Base-by-base conservation (phyloP, 306 rosid species). In the Neltuma alba region DNA sequence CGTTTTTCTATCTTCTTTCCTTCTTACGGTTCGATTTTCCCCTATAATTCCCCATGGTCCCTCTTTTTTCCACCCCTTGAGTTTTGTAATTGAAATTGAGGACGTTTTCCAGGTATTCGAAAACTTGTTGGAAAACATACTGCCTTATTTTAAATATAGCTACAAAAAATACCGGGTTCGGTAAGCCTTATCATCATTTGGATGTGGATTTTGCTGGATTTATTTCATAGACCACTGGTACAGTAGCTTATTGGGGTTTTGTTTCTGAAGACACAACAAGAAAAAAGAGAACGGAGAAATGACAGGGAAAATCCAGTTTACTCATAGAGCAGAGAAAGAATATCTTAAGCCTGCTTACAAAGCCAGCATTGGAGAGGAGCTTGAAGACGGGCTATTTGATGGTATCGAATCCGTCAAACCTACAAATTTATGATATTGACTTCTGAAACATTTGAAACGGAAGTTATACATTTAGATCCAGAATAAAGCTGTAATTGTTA, bases 341-440 rank as follows among this genome's bases (percentile, higher is more conserved):
- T 93, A 91, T 87, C 88, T 95, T 81, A 95, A 89, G 84, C 96
- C 99, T 70, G 80, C 97, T 67, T 95, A 95, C 79, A 76, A 98
- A 65, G 99, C 99, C 52, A 95, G 98, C 92, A 93, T 91, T 25
- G 94, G 94, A 0, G 89, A 83, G 76, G 99, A 95, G 89, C 94
- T 95, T 80, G 99, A 95, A 82, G 99, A 95, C 77, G 99, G 99
- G 63, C 89, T 95, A 44, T 95, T 95, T 47, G 98, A 95, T 89
- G 99, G 98, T 91, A 93, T 69, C 30, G 11, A 75, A 38, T 82
- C 54, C 63, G 67, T 80, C 54, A 4, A 33, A 61, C 84, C 83
- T 55, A 64, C 77, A 41, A 45, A 68, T 36, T 62, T 64, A 13
- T 41, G 63, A 23, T 78, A 72, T 41, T 70, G 36, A 57, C 57